Evolutionary conservation across 2,329 filamentous ascomycete species (phyloP), one percentile per base, ranked within the genome.

Genomic region (Rutstroemia sydowiana): DNA sequence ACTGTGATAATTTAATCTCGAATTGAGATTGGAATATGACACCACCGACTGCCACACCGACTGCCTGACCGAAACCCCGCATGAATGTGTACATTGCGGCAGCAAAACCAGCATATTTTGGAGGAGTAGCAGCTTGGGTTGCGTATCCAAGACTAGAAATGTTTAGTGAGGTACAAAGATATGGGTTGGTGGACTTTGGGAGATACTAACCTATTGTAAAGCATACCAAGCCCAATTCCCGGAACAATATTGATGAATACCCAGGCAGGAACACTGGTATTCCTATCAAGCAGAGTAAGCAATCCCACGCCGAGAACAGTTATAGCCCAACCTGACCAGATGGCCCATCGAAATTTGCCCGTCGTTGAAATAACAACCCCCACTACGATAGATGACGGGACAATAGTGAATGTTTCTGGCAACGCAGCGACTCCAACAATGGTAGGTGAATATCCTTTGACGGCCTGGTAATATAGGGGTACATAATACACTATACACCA

Each of bases 1-100:
- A 14, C 2, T 28, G 10, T 8, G 8, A 18, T 18, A 50, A 30
- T 43, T 50, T 31, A 3, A 21, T 8, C 13, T 26, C 10, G 4
- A 45, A 34, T 43, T 20, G 41, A 4, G 26, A 34, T 28, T 50
- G n/a, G 1, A 36, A 28, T 14, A 36, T 37, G 13, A 13, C 7
- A n/a, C 30, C 30, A 20, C 30, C 48, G 9, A 85, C 72, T 3
- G 55, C 59, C 6, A 61, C 53, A n/a, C 59, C 58, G 7, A 62
- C 34, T 2, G 58, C 57, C 45, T 64, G 57, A 10, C 82, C 84
- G 18, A 85, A 74, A 1, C 76, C 74, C 11, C 81, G 76, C 62
- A 84, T 76, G 70, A 88, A 87, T 46, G 75, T 77, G 67, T 82
- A 85, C 70, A 87, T 77, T 11, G 77, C 80, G 0, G 76, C 74